These are phyloP conservation scores for Dioscorea zingiberensis DNA, from an alignment of 106 monocot genomes.

Conservation along the genomic window DNA sequence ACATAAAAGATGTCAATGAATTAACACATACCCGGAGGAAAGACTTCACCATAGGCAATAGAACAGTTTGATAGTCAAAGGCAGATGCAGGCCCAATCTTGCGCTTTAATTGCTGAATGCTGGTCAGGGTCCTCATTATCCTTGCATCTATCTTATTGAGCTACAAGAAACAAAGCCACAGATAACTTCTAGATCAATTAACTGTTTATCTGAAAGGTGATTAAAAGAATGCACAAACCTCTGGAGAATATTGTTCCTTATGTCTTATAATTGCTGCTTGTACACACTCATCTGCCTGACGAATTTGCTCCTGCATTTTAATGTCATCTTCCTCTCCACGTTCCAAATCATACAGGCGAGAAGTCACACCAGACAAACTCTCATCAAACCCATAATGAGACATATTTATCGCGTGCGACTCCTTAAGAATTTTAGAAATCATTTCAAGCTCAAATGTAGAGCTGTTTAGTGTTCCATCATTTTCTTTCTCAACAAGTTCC, in stretches of 20 bases:
- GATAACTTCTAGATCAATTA: too few relatives aligned
- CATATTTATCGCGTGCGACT: conserved; percentile 49
- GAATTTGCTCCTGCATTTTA: conserved; percentile 52
- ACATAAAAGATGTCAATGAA: not conserved
- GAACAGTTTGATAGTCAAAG: conserved; percentile 69
- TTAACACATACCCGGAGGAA: conserved; percentile 54
- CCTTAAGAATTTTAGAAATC: conserved; percentile 71
- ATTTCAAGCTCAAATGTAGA: conserved; percentile 61
- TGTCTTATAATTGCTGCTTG: conserved; percentile 52
- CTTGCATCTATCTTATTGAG: conserved; percentile 81
- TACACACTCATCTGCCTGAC: conserved; percentile 55
- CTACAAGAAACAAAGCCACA: conserved; percentile 27
- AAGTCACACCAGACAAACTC: conserved; percentile 35
- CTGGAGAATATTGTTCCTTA: conserved; percentile 62
- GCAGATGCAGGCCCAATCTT: conserved; percentile 69
- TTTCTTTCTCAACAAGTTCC: conserved; percentile 59
- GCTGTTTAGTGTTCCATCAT: conserved; percentile 28
- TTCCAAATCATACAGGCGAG: conserved; percentile 59
- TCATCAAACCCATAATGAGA: conserved; percentile 73
- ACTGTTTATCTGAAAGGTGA: too few relatives aligned
- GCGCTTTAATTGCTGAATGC: conserved; percentile 56
- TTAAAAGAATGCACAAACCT: conserved; percentile 34
- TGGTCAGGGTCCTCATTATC: conserved; percentile 56
- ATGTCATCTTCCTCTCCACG: conserved; percentile 48
- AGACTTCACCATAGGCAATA: conserved; percentile 74